Conservation (phyloP, 306 rosid species). For the Geum urbanum region DNA sequence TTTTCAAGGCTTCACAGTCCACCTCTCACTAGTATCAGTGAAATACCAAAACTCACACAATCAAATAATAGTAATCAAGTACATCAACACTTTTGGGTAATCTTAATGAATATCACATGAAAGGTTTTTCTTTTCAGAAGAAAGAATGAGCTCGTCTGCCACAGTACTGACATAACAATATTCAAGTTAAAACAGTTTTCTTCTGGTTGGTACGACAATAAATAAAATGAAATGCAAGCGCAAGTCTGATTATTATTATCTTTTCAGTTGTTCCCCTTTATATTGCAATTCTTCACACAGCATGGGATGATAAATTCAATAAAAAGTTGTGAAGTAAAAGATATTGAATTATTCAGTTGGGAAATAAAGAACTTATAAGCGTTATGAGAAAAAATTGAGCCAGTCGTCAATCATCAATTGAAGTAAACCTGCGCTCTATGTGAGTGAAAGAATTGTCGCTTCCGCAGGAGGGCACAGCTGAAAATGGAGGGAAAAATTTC, state of each 20-base stretch:
- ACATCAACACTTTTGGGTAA: background rate
- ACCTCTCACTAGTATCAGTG: background rate
- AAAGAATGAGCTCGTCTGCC: background rate
- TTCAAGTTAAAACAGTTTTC: background rate
- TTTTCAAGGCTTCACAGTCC: background rate
- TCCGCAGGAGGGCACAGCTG: conserved; percentile 56
- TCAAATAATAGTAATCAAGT: background rate
- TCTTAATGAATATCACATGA: background rate
- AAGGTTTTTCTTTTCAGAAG: background rate
- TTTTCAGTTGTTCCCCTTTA: too few relatives aligned
- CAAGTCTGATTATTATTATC: background rate
- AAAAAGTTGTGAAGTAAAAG: background rate
- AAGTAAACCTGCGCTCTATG: conserved; percentile 65
- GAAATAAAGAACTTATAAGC: background rate
- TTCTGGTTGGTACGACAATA: background rate
- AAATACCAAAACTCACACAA: background rate
- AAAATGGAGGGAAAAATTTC: conserved; percentile 28
- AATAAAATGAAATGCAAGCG: background rate
- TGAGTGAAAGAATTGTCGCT: conserved; percentile 76
- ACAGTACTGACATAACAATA: background rate
- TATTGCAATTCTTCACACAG: background rate
- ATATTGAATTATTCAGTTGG: background rate
- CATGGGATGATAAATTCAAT: background rate
- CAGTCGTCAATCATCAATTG: conserved; percentile 15
- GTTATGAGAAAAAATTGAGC: background rate